Evolutionary conservation across 2,329 filamentous ascomycete genomes (phyloP).

Genomic region (Aspergillus japonicus): DNA sequence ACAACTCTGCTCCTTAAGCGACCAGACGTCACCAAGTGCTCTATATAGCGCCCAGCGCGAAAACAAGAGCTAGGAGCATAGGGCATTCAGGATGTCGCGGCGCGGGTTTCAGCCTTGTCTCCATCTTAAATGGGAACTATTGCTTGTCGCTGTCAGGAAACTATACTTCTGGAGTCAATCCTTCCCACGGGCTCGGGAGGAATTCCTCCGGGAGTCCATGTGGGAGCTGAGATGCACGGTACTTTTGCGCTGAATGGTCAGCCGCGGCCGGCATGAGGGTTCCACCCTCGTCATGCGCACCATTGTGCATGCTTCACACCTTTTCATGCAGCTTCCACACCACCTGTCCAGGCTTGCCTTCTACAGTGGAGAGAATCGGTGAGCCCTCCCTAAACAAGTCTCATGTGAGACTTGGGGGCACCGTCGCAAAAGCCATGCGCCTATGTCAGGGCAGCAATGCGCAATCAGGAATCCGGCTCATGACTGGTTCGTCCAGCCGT

Average conservation of each 20-base stretch:
- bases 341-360: background rate
- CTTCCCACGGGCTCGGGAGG: background rate
- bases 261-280: constrained; percentile 16
- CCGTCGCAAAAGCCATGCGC: background rate
- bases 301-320: constrained; percentile 12
- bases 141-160: background rate
- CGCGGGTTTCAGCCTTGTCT: constrained; percentile 5
- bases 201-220: background rate
- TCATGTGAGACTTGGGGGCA: background rate
- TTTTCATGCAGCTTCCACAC: background rate
- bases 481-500: background rate
- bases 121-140: background rate
- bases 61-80: background rate
- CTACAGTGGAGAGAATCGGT: background rate
- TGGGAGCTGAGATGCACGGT: background rate
- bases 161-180: background rate
- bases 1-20: background rate
- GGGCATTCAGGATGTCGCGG: background rate
- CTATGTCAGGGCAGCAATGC: background rate
- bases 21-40: background rate
- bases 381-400: background rate
- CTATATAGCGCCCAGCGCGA: background rate
- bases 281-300: constrained; percentile 18
- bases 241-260: constrained; percentile 11
- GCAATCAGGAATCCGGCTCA: background rate